Base-by-base conservation (phyloP, 495 filamentous ascomycete genomes). In the Annulohypoxylon bovei region DNA sequence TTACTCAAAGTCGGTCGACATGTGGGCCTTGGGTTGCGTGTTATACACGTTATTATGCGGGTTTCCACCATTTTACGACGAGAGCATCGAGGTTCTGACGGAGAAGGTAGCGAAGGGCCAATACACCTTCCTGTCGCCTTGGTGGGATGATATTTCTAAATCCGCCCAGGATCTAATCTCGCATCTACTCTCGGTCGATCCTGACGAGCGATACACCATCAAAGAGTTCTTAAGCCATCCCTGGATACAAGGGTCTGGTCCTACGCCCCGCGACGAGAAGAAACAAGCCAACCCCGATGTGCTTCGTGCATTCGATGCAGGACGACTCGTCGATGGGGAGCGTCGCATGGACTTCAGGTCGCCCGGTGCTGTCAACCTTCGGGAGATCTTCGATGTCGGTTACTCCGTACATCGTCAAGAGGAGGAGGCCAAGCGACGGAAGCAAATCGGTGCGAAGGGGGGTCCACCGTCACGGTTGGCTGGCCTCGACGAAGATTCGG, bases 71-170 rank as follows among this genome's bases (percentile, higher is more conserved):
- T 99, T 99, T 81, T 99, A 99, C 81, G 95, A 99, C 74, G 95
- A 99, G 78, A 96, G 92, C 72, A 98, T 99, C 72, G 93, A 97
- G 71, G 90, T 97, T 1, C 88, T 99, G 65, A 99, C 95, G 2
- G 96, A 99, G 74, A 99, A 99, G 82, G 95, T 99, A 27, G 95
- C 95, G 4, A 89, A 92, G 59, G 95, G 96, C 9, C 94, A 98
- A 81, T 99, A 95, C 77, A 98, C 96, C 6, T 99, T 99, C 85
- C 85, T 98, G 6, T 98, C 95, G 9, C 95, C 95, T 0, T 99
- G 95, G 95, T 99, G 95, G 95, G 95, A 99, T 73, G 94, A 98
- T 67, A 98, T 98, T 65, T 97, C 94, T 68, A 95, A 97, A 79
- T 89, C 92, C 0, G 95, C 95, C 0, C 92, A 98, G 76, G 96